Evolutionary conservation across 345 rosid genomes (phyloP).

Genomic region (Pugionium dolabratum): DNA sequence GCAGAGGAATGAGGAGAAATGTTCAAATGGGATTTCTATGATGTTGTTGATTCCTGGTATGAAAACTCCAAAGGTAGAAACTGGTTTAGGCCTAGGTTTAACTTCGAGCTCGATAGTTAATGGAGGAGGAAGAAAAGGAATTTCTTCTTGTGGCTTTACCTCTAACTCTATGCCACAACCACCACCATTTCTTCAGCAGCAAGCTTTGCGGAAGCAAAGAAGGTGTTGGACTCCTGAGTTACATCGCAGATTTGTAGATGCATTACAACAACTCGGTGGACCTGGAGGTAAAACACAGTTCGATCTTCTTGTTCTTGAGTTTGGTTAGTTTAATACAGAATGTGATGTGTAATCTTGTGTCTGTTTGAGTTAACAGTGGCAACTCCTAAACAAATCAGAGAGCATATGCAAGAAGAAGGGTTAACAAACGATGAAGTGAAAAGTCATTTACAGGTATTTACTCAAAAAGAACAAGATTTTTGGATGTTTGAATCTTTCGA

Average conservation of each 20-base stretch:
- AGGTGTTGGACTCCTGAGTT: constrained; percentile 96
- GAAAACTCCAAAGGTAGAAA: constrained; percentile 59
- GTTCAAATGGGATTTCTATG: constrained; percentile 47
- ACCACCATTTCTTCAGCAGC: constrained; percentile 52
- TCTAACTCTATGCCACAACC: constrained; percentile 43
- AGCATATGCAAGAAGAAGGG: constrained; percentile 93
- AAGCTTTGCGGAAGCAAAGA: constrained; percentile 74
- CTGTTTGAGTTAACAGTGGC: constrained; percentile 57
- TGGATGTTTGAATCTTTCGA: neutral
- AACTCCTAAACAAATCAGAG: constrained; percentile 95
- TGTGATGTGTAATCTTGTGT: neutral
- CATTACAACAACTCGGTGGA: constrained; percentile 90
- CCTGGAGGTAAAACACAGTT: constrained; percentile 57
- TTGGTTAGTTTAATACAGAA: constrained; percentile 8
- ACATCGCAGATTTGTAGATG: constrained; percentile 79
- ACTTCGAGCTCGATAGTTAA: constrained; percentile 46
- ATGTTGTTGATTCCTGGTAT: constrained; percentile 49
- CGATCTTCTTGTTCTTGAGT: constrained; percentile 16
- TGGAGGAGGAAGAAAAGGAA: constrained; percentile 45
- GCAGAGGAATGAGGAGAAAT: constrained; percentile 50
- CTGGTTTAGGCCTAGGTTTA: constrained; percentile 39
- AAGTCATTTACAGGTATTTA: constrained; percentile 87
- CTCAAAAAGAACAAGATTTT: neutral
- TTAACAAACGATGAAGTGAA: constrained; percentile 97
- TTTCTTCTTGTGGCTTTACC: constrained; percentile 32